These are phyloP conservation scores for Arthrobotrys sinensis DNA, from an alignment of 2,329 filamentous ascomycete species.

Conservation along the genomic window DNA sequence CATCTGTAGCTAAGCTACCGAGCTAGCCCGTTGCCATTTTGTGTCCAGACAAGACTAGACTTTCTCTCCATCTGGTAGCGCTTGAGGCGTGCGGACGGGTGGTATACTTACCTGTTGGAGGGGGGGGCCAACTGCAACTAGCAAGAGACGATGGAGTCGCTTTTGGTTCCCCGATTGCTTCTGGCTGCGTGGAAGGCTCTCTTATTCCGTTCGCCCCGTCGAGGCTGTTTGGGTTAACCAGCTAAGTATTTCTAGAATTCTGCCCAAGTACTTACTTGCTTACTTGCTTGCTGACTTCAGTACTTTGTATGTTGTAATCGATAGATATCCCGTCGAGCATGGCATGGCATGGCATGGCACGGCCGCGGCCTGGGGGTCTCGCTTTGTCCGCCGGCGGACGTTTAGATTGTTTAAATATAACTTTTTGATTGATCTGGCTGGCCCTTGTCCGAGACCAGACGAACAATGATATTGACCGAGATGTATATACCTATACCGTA, in stretches of 20 bases:
- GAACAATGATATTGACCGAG: too few relatives aligned
- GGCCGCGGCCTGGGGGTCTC: too few relatives aligned
- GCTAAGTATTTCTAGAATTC: too few relatives aligned
- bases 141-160: not conserved
- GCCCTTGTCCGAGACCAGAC: too few relatives aligned
- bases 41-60: not conserved
- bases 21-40: too few relatives aligned
- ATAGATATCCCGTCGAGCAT: too few relatives aligned
- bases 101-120: slow-evolving; percentile 34
- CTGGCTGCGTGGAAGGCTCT: not conserved
- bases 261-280: too few relatives aligned
- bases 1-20: not conserved
- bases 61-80: slow-evolving; percentile 45
- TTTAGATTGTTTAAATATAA: slow-evolving; percentile 4
- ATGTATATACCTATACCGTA: too few relatives aligned
- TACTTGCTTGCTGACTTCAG: too few relatives aligned
- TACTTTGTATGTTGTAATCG: too few relatives aligned
- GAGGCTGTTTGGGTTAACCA: not conserved
- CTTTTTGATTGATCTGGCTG: too few relatives aligned
- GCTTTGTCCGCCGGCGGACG: slow-evolving; percentile 13
- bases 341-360: not conserved
- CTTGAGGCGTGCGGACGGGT: slow-evolving; percentile 37
- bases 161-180: slow-evolving; percentile 16
- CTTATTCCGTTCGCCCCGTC: slow-evolving; percentile 20
- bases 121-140: too few relatives aligned